These are phyloP conservation scores for Paralagenidium karlingii DNA, from an alignment of 352 stramenopile genomes.

Conservation along the genomic window DNA sequence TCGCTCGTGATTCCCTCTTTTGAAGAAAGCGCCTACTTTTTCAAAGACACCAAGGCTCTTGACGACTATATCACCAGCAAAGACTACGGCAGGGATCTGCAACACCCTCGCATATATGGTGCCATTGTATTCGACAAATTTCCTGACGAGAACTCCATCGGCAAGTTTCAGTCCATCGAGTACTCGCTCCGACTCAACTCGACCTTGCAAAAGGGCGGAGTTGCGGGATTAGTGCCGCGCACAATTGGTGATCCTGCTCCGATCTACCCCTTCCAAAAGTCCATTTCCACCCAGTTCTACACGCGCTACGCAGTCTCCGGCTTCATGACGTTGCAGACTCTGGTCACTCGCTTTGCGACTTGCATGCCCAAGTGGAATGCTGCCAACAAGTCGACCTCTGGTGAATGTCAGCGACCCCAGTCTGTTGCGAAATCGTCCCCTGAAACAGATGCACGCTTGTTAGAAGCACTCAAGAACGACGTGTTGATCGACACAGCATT, in stretches of 20 bases:
- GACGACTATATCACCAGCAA: slow-evolving; percentile 24
- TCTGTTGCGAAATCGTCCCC: slow-evolving; percentile 15
- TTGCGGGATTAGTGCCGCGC: slow-evolving; percentile 9
- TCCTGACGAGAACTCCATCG: slow-evolving; percentile 13
- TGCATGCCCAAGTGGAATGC: slow-evolving; percentile 23
- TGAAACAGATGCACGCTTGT: slow-evolving; percentile 16
- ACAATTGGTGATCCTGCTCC: slow-evolving; percentile 12
- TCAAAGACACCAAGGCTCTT: slow-evolving; percentile 21
- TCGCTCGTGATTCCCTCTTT: slow-evolving; percentile 26
- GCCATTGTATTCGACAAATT: slow-evolving; percentile 51
- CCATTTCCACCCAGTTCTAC: slow-evolving; percentile 11
- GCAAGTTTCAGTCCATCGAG: slow-evolving; percentile 22
- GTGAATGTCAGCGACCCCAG: slow-evolving; percentile 24
- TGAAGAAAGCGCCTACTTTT: slow-evolving; percentile 52
- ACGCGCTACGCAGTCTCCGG: slow-evolving; percentile 10
- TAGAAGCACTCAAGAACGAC: slow-evolving; percentile 30
- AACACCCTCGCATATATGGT: slow-evolving; percentile 31
- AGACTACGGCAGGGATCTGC: slow-evolving; percentile 29
- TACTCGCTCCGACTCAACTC: slow-evolving; percentile 39
- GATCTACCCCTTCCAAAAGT: slow-evolving; percentile 12
- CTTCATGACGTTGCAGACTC: slow-evolving; percentile 22
- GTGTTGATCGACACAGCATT: slow-evolving; percentile 17
- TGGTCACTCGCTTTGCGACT: slow-evolving; percentile 18
- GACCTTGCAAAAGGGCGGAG: slow-evolving; percentile 11
- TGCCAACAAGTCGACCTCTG: slow-evolving; percentile 20